Evolutionary conservation across 1,139 yeast genomes (phyloP).

Genomic region (Suhomyces choctaworum): DNA sequence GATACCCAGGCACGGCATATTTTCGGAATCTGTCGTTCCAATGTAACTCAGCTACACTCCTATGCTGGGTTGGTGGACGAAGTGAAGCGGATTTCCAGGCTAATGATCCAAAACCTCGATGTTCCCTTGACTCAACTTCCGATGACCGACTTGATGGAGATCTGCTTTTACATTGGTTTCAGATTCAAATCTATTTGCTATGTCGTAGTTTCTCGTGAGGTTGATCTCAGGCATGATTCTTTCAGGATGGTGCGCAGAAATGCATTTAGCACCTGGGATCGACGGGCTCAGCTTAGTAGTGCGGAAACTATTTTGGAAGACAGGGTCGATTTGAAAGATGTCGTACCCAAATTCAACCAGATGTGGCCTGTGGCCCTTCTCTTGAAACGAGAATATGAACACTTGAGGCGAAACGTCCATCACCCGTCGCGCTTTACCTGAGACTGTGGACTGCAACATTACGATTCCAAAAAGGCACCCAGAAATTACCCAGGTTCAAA

Average conservation of each 20-base stretch:
- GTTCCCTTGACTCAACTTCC: conserved; percentile 17
- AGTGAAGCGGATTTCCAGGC: background rate
- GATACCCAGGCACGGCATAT: background rate
- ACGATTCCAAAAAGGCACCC: no score
- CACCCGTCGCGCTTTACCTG: no score
- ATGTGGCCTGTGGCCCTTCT: conserved; percentile 28
- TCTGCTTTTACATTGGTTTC: conserved; percentile 24
- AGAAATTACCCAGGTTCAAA: no score
- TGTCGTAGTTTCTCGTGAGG: no score
- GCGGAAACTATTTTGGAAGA: conserved; percentile 2
- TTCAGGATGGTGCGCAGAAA: no score
- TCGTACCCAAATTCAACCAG: conserved; percentile 22
- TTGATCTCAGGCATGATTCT: no score
- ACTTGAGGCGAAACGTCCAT: background rate
- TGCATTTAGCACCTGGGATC: no score
- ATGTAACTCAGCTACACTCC: background rate
- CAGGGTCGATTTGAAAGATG: conserved; percentile 4
- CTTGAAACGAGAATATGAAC: conserved; percentile 18
- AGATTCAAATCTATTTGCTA: conserved; percentile 22
- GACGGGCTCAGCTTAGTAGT: no score
- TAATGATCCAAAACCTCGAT: background rate
- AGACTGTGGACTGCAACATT: no score
- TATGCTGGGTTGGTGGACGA: background rate
- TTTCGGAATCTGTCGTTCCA: background rate
- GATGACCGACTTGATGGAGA: conserved; percentile 22